A percentile compares a stretch with the other conserved stretches of the same genome.
These are phyloP conservation scores for Quaeritorhiza haematococci DNA, from an alignment of 371 early-diverging fungal species.

Conservation along the genomic window DNA sequence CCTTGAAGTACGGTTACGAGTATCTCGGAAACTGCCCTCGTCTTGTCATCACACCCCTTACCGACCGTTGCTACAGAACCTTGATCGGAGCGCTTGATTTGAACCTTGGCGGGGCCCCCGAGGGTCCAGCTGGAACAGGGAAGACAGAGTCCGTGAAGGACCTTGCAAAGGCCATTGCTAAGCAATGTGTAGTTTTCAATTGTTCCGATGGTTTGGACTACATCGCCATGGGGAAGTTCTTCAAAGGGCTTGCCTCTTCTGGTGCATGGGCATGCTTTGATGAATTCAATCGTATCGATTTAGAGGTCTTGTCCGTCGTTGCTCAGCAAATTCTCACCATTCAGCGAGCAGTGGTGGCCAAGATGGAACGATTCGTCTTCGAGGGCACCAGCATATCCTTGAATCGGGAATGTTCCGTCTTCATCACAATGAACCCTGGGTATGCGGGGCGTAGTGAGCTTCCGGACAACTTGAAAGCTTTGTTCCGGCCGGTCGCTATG, in stretches of 20 bases:
- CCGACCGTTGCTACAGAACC: conserved; percentile 54
- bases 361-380: conserved; percentile 50
- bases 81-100: conserved; percentile 51
- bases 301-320: conserved; percentile 51
- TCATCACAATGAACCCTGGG: conserved; percentile 64
- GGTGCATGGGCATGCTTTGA: conserved; percentile 61
- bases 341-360: conserved; percentile 46
- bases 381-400: conserved; percentile 50
- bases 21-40: conserved; percentile 49
- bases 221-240: conserved; percentile 56
- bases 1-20: conserved; percentile 46
- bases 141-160: conserved; percentile 63
- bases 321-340: conserved; percentile 54
- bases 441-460: conserved; percentile 55
- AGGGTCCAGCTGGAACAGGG: conserved; percentile 49
- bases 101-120: conserved; percentile 54
- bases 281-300: conserved; percentile 60
- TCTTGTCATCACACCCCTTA: conserved; percentile 50
- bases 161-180: conserved; percentile 54
- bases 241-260: conserved; percentile 48
- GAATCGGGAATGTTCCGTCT: conserved; percentile 47
- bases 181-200: conserved; percentile 55
- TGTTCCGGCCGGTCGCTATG: conserved; percentile 56
- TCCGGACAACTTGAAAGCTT: conserved; percentile 54
- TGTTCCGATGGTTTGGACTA: conserved; percentile 57